Percentiles rank a stretch among this genome's conserved stretches.
These are phyloP conservation scores for Santalum album DNA, from an alignment of 164 flowering plant genomes.

Conservation along the genomic window DNA sequence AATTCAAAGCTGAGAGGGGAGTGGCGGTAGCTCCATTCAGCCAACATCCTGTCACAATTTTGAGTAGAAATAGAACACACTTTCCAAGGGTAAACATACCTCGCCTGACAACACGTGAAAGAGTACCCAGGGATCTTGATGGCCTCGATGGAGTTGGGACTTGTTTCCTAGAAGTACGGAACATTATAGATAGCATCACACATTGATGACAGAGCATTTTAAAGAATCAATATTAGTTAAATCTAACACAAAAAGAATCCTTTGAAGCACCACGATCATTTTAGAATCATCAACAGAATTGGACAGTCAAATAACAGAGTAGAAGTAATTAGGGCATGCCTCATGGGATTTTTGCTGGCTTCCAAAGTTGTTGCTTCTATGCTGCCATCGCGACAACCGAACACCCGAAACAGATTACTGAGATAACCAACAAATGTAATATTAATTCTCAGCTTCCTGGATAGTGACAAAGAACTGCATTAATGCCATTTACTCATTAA, in stretches of 20 bases:
- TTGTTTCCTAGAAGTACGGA: background rate
- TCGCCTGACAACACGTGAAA: slow-evolving; percentile 1
- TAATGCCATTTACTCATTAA: too few relatives aligned
- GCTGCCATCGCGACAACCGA: background rate
- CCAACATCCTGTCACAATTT: background rate
- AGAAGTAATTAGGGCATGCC: background rate
- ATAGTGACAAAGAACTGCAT: too few relatives aligned
- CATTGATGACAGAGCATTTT: background rate
- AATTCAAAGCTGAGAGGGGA: too few relatives aligned
- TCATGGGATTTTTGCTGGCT: background rate
- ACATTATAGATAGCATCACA: background rate
- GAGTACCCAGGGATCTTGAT: background rate
- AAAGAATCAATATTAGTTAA: background rate
- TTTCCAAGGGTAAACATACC: background rate
- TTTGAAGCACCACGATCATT: too few relatives aligned
- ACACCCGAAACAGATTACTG: background rate
- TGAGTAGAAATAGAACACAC: background rate
- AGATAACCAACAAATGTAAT: background rate
- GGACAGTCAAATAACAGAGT: background rate
- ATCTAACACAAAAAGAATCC: too few relatives aligned
- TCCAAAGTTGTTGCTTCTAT: background rate
- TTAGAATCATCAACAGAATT: background rate
- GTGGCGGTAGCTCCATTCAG: background rate
- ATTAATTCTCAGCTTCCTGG: background rate
- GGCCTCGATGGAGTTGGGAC: background rate